A percentile compares a stretch with the other conserved stretches of the same genome.
Evolutionary conservation across 192 early-diverging fungal genomes (phyloP).

Genomic region (Coemansia sp.): DNA sequence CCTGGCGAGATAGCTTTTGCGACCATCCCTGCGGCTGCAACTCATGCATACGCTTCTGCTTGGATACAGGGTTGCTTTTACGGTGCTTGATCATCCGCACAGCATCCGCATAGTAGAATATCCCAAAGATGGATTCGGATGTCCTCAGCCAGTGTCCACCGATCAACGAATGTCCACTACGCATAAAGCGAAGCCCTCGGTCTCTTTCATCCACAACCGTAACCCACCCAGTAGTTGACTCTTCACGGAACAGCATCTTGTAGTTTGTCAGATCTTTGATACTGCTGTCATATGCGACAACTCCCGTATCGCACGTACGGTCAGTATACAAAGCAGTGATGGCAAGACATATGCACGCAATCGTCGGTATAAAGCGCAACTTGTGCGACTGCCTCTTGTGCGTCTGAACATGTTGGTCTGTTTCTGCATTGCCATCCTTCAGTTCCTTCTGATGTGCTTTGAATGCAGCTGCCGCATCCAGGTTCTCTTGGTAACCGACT

Average conservation of each 20-base stretch:
- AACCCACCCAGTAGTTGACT: conserved; percentile 83
- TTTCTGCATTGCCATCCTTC: background rate
- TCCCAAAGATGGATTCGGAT: conserved; percentile 71
- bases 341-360: conserved; percentile 11
- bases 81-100: conserved; percentile 53
- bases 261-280: conserved; percentile 23
- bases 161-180: conserved; percentile 84
- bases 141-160: conserved; percentile 74
- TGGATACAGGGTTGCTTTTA: conserved; percentile 13
- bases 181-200: conserved; percentile 67
- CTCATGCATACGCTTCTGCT: background rate
- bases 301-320: conserved; percentile 53
- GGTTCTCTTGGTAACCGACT: conserved; percentile 19
- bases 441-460: background rate
- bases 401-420: background rate
- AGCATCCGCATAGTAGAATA: conserved; percentile 83
- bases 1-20: conserved; percentile 1
- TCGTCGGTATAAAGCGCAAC: conserved; percentile 22
- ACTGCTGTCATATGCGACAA: conserved; percentile 43
- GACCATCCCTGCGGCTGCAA: background rate
- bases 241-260: conserved; percentile 63
- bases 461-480: conserved; percentile 3
- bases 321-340: conserved; percentile 33
- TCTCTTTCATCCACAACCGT: conserved; percentile 58
- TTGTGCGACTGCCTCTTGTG: conserved; percentile 15